Base-by-base conservation (phyloP, 495 filamentous ascomycete species). In the Penicillium roqueforti region DNA sequence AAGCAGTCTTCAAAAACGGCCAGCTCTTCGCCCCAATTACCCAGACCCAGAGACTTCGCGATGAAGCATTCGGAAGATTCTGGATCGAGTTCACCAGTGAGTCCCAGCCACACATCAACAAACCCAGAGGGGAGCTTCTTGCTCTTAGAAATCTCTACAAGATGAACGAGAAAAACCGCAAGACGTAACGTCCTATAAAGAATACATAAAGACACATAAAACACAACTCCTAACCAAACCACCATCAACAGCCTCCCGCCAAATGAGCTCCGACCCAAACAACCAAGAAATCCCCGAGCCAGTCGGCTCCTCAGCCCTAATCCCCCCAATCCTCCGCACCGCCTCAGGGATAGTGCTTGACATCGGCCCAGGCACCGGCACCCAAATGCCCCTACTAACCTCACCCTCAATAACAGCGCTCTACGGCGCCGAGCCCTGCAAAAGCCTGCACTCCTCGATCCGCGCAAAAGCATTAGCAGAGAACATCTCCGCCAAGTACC, bases 361-460 rank as follows among this genome's bases (percentile, higher is more conserved):
- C 59, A 70, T 80, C 36, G 77, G 77, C 14, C 76, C 78, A n/a
- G 78, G 78, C 9, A 72, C 73, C 25, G 77, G 78, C 29, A 68
- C 69, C 1, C 73, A 79, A 45, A 75, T 78, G 67, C 70, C 71
- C 10, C 68, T 72, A 44, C 67, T 77, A 14, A 68, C 63, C 40
- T 68, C 70, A 5, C 67, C 64, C 1, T 58, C 58, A 4, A 76
- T 87, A 50, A 80, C 68, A 29, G 75, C 77, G 50, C 76, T 90
- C 40, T 87, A 82, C 65, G 86, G 86, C 57, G 73, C 87, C 1
- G 86, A 90, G 68, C 87, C 87, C 3, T 88, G 87, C 61, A 3
- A 32, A 0, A 68, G 67, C 0, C 74, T 86, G 0, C 86, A 89
- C 64, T 54, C 41, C 1, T 60, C 57, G 11, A 68, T 92, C 29